Conservation (phyloP, 2,329 filamentous ascomycete species). For the Cladosporium phlei region DNA sequence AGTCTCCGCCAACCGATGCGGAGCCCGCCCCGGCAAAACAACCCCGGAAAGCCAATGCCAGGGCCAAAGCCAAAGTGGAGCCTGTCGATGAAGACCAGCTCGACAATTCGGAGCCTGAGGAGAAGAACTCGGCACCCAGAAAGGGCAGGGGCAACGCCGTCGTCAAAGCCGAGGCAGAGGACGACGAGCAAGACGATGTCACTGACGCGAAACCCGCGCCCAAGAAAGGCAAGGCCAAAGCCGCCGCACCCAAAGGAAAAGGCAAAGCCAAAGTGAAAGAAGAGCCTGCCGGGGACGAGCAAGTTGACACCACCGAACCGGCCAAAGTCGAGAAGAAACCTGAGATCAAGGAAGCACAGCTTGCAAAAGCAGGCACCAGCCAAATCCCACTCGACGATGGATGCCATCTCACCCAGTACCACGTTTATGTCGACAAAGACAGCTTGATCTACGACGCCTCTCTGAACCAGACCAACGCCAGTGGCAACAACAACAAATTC, state of each 20-base stretch:
- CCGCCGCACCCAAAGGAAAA: no score
- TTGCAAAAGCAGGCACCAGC: conserved; percentile 40
- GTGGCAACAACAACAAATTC: conserved; percentile 76
- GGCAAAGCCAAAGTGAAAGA: conserved; percentile 16
- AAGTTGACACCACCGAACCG: conserved; percentile 7
- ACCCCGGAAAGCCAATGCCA: conserved; percentile 9
- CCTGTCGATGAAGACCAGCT: conserved; percentile 1
- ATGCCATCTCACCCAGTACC: conserved; percentile 31
- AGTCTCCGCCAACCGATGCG: neutral
- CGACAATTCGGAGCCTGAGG: conserved; percentile 12
- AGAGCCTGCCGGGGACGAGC: conserved; percentile 6
- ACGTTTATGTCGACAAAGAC: conserved; percentile 62
- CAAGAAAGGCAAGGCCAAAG: conserved; percentile 18
- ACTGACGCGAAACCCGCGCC: conserved; percentile 5
- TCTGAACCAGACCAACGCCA: conserved; percentile 70
- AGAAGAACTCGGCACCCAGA: neutral
- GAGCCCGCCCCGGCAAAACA: conserved; percentile 4
- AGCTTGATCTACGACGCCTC: conserved; percentile 73
- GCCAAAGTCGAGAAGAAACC: conserved; percentile 32
- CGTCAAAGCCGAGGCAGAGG: conserved; percentile 11
- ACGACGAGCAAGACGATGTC: conserved; percentile 3
- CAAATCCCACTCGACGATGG: conserved; percentile 46
- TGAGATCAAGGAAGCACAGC: conserved; percentile 43
- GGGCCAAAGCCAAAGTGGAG: conserved; percentile 8
- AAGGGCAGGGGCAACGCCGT: conserved; percentile 13